These are phyloP conservation scores for Peronospora farinosa DNA, from an alignment of 352 stramenopile species.

Conservation along the genomic window DNA sequence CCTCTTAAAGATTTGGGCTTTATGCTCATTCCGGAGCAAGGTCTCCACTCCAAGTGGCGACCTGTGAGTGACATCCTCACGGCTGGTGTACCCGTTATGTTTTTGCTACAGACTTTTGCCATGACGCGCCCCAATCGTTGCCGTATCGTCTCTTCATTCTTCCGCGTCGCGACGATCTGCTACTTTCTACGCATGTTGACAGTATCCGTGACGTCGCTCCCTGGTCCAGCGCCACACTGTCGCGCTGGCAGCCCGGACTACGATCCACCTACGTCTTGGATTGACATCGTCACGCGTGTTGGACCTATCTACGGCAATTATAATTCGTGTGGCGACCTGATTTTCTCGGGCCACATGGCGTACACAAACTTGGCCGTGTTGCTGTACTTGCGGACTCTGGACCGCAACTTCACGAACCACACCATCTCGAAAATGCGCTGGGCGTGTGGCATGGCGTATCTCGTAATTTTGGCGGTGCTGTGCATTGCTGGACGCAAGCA, in stretches of 20 bases:
- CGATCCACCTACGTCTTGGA: conserved; percentile 54
- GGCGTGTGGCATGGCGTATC: conserved; percentile 45
- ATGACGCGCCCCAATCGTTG: conserved; percentile 49
- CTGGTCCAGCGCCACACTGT: conserved; percentile 64
- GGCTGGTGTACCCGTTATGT: conserved; percentile 46
- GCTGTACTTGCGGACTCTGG: conserved; percentile 55
- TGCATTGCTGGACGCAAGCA: conserved; percentile 67
- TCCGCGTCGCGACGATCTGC: conserved; percentile 59
- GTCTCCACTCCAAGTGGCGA: conserved; percentile 46
- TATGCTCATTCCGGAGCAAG: conserved; percentile 63
- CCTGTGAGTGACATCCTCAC: conserved; percentile 66
- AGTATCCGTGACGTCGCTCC: conserved; percentile 61
- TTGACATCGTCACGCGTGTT: conserved; percentile 69
- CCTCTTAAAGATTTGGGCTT: conserved; percentile 70
- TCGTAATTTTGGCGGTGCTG: conserved; percentile 42
- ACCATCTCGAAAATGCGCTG: conserved; percentile 48
- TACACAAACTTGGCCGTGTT: conserved; percentile 66
- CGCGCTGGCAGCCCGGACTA: conserved; percentile 42
- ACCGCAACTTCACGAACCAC: conserved; percentile 39
- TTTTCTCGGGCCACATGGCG: conserved; percentile 73
- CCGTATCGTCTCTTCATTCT: conserved; percentile 50
- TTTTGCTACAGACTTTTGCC: conserved; percentile 46
- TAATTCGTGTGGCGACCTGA: conserved; percentile 72
- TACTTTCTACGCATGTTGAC: conserved; percentile 69
- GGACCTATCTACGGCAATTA: conserved; percentile 67